Base-by-base conservation (phyloP, 768 basidiomycete species). In the Tulasnella sp. region DNA sequence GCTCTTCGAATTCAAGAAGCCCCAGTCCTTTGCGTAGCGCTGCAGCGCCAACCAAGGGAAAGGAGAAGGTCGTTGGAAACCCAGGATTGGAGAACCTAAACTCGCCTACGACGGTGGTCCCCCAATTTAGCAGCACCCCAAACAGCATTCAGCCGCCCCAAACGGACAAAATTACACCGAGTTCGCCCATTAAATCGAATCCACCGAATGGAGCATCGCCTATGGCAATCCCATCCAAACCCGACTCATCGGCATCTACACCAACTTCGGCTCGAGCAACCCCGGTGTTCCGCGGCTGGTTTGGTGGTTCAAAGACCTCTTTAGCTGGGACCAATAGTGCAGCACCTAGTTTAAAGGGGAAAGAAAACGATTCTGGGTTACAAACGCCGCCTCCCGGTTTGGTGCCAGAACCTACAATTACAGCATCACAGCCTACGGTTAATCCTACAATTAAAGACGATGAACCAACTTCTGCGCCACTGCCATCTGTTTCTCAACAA, bases 241-340 rank as follows among this genome's bases (percentile, higher is more conserved):
- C 61, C 61, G 32, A 67, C 10, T 2, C n/a, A 29, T 67, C 61
- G 61, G 61, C 26, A 29, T 67, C 61, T 23, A 29, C 29, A 2
- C 5, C 61, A 26, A 67, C 61, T 11, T 67, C 61, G 61, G 61
- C 61, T 42, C 20, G 39, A 11, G 44, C 44, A 26, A 46, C 71
- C 11, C 71, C 71, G 20, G 71, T 72, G 6, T 40, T 40, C 18
- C 71, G 71, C 20, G 71, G 71, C n/a, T 72, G 71, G 71, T 72
- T 72, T 42, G 71, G 71, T 40, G 71, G 71, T 20, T 72, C 71
- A 40, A 72, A n/a, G 44, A 46, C 44, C 3, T 72, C 71, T 46
- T 39, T 72, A 20, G 71, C 71, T 40, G 37, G 39, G 32, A 72
- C 29, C 39, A 72, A 72, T 40, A 72, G 71, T 23, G 5, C 1